Percentiles rank a stretch among this genome's conserved stretches.
Evolutionary conservation across 805 yeast genomes (phyloP).

Genomic region (Nakazawaea sp.): DNA sequence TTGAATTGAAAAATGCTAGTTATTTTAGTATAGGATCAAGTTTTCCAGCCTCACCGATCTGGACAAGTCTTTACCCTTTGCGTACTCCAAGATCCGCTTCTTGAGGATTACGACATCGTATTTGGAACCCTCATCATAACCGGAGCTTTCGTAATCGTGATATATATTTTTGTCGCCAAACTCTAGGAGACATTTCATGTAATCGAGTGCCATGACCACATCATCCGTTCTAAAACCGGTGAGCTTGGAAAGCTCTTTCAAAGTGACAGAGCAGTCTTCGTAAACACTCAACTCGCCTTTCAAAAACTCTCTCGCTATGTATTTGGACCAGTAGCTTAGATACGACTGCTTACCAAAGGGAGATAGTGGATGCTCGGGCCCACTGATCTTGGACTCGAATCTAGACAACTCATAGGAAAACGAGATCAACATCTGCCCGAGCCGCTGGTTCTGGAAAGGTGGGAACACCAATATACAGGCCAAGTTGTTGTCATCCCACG

Average conservation of each 20-base stretch:
- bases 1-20: conserved; percentile 14
- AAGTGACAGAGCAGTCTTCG: conserved; percentile 23
- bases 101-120: conserved; percentile 19
- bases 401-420: conserved; percentile 75
- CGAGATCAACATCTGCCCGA: conserved; percentile 78
- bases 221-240: conserved; percentile 67
- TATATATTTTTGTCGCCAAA: conserved; percentile 18
- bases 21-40: conserved; percentile 20
- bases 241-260: conserved; percentile 41
- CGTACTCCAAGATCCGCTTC: conserved; percentile 21
- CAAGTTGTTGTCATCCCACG: conserved; percentile 76
- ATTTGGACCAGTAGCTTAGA: conserved; percentile 65
- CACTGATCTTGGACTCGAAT: conserved; percentile 58
- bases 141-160: conserved; percentile 20
- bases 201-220: conserved; percentile 48
- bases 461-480: conserved; percentile 93
- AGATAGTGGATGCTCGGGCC: conserved; percentile 90
- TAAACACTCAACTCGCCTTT: conserved; percentile 29
- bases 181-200: conserved; percentile 38
- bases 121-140: conserved; percentile 13
- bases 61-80: conserved; percentile 14
- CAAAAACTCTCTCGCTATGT: conserved; percentile 35
- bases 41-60: conserved; percentile 14
- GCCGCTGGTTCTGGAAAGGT: conserved; percentile 72
- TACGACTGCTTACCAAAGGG: conserved; percentile 74